A percentile compares a stretch with the other conserved stretches of the same genome.
These are phyloP conservation scores for Penicillium longicatenatum DNA, from an alignment of 495 filamentous ascomycete species.

Conservation along the genomic window DNA sequence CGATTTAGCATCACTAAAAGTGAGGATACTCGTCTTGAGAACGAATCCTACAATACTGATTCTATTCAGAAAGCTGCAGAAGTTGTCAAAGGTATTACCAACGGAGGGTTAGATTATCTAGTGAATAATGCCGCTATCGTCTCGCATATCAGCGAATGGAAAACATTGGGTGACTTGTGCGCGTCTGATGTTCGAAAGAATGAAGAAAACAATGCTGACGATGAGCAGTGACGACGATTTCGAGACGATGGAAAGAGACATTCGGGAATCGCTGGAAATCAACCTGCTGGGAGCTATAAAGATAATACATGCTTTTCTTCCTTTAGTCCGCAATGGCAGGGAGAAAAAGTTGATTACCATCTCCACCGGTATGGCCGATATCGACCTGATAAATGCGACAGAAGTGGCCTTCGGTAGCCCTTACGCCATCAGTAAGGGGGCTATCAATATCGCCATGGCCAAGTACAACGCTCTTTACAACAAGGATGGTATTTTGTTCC, in stretches of 20 bases:
- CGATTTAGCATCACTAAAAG: constrained; percentile 38
- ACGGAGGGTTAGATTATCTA: constrained; percentile 38
- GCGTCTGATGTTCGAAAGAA: constrained; percentile 4
- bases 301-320: constrained; percentile 54
- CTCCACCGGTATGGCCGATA: constrained; percentile 49
- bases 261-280: constrained; percentile 33
- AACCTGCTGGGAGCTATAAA: constrained; percentile 54
- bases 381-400: constrained; percentile 41
- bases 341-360: constrained; percentile 59
- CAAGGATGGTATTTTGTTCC: constrained; percentile 53
- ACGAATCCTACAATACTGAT: background rate
- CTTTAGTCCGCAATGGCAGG: constrained; percentile 50
- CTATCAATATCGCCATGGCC: constrained; percentile 44
- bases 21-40: background rate
- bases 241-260: constrained; percentile 25
- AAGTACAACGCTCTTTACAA: constrained; percentile 55
- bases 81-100: constrained; percentile 29
- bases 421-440: constrained; percentile 48
- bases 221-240: constrained; percentile 26
- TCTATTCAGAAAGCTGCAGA: constrained; percentile 7
- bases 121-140: constrained; percentile 34
- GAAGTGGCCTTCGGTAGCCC: constrained; percentile 24
- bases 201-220: background rate
- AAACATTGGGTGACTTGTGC: constrained; percentile 32
- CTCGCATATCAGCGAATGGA: constrained; percentile 26